These are phyloP conservation scores for Saturnispora bothae DNA, from an alignment of 805 yeast genomes.

Conservation along the genomic window DNA sequence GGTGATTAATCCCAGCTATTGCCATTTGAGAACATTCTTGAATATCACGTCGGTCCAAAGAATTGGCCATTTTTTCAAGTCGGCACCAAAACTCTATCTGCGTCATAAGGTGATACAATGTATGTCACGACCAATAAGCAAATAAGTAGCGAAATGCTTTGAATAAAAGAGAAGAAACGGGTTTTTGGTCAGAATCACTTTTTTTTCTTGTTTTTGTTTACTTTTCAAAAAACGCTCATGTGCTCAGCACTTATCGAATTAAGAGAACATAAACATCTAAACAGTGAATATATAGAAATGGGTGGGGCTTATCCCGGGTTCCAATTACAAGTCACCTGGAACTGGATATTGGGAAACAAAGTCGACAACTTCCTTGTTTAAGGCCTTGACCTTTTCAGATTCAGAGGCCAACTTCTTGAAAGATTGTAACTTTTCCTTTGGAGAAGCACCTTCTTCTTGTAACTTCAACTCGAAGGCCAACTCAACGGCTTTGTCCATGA, in stretches of 20 bases:
- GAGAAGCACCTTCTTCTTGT: conserved; percentile 44
- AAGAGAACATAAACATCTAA: neutral
- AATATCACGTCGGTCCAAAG: neutral
- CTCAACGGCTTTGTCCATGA: conserved; percentile 69
- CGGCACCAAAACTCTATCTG: neutral
- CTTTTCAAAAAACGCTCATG: neutral
- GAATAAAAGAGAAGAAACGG: too few species aligned
- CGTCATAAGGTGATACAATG: neutral
- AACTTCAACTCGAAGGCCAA: conserved; percentile 53
- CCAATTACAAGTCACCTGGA: conserved; percentile 63
- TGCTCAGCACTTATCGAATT: neutral
- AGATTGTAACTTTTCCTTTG: conserved; percentile 51
- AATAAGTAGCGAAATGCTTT: too few species aligned
- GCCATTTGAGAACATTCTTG: neutral
- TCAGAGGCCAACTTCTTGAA: conserved; percentile 66
- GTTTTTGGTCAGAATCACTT: neutral
- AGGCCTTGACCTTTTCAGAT: conserved; percentile 45
- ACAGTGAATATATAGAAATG: too few species aligned
- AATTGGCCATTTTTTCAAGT: neutral
- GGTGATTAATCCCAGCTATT: neutral
- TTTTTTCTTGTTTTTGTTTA: conserved; percentile 1
- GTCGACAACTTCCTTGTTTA: conserved; percentile 54
- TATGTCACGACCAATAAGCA: too few species aligned
- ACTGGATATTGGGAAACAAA: conserved; percentile 78
- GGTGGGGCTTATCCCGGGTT: too few species aligned